Evolutionary conservation across 2,329 filamentous ascomycete species (phyloP), one percentile per base, ranked within the genome.

Genomic region (Dothistroma pini): DNA sequence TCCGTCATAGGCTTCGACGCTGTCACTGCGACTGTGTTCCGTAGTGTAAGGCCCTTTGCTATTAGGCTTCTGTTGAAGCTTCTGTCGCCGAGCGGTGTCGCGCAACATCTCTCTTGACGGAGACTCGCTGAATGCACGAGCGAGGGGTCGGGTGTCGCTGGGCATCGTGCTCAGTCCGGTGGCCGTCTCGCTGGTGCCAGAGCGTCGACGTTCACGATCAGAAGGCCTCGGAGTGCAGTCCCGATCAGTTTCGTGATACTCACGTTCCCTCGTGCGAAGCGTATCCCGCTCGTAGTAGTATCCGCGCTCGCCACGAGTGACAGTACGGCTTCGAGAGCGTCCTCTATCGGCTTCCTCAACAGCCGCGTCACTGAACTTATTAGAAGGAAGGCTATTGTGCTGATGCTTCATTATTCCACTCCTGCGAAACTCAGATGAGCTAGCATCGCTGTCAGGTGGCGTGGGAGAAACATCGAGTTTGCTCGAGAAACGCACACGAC

Each of bases 401-500:
- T 44, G 35, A n/a, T 29, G 35, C 60, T 41, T 44, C 56, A 29
- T 57, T 35, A 34, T 52, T 49, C 63, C 64, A 25, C 65, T 62
- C 41, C 58, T 61, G 11, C 66, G 68, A 47, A 70, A 69, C 25
- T 68, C 60, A 6, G 63, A 59, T 22, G 69, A 71, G 60, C 66
- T 71, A 41, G 70, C 71, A 48, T 73, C 68, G 60, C 70, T 71
- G 34, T 61, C 60, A 14, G 70, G 71, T 34, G 71, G 71, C 21
- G 71, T 72, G 10, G 71, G 70, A 47, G 71, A 72, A 57, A 72
- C 62, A 31, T 72, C 69, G 51, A 72, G 65, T 61, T 72, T 72
- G 65, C 66, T 70, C 60, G 71, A 66, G 55, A 73, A 73, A 35
- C 65, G 70, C 7, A 73, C 71, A 32, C 66, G 67, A 52, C 63